A percentile compares a stretch with the other conserved stretches of the same genome.
Conservation (phyloP, 805 yeast genomes). For the Zygosaccharomyces lentus region DNA sequence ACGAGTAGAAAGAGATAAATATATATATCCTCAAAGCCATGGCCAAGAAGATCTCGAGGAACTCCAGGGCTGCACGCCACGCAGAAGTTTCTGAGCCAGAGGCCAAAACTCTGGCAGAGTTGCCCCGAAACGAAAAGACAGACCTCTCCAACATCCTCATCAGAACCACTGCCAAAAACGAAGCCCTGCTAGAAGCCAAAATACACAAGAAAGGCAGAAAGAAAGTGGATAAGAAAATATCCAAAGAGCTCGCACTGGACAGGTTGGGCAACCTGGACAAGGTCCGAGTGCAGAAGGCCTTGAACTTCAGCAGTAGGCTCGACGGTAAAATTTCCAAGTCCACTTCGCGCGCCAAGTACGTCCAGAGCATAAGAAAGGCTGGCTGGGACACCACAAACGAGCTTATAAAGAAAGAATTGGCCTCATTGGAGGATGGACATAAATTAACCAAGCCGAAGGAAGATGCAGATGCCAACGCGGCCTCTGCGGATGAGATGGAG, state of each 20-base stretch:
- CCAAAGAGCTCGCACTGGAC: conserved; percentile 1
- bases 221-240: conserved; percentile 26
- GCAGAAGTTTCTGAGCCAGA: conserved; percentile 47
- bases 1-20: neutral
- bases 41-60: conserved; percentile 49
- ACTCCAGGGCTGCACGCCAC: conserved; percentile 75
- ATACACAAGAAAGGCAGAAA: conserved; percentile 40
- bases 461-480: conserved; percentile 13
- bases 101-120: conserved; percentile 44
- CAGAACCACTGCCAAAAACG: conserved; percentile 64
- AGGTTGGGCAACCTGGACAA: conserved; percentile 27
- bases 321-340: conserved; percentile 62
- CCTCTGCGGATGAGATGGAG: conserved; percentile 12
- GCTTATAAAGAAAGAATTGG: conserved; percentile 37
- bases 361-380: conserved; percentile 59
- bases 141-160: conserved; percentile 61
- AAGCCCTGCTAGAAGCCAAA: conserved; percentile 54
- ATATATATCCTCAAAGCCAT: neutral
- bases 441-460: conserved; percentile 7
- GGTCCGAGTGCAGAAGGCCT: conserved; percentile 45
- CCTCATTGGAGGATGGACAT: conserved; percentile 7
- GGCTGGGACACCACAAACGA: conserved; percentile 70
- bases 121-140: conserved; percentile 58
- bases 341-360: conserved; percentile 56
- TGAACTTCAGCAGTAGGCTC: conserved; percentile 50